Evolutionary conservation across 176 grass and related monocot species (phyloP).

Genomic region (Bothriochloa decipiens): DNA sequence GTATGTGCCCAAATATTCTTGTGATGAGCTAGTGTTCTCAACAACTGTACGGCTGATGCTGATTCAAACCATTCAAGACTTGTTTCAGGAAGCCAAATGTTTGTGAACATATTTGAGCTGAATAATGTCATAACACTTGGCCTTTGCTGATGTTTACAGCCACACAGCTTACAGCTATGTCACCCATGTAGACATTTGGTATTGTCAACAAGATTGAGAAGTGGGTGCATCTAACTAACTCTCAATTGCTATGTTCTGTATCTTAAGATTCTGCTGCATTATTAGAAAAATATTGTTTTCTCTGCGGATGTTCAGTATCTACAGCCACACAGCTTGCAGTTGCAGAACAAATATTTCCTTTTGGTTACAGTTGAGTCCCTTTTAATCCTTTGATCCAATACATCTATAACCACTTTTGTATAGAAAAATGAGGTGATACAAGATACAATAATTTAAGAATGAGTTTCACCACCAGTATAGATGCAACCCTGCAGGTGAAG

Average conservation of each 20-base stretch:
- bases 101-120: not conserved
- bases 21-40: not conserved
- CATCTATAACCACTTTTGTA: not conserved
- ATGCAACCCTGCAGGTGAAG: too few relatives aligned
- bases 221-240: not conserved
- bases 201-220: not conserved
- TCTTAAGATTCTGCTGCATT: not conserved
- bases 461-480: too few relatives aligned
- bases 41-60: not conserved
- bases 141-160: not conserved
- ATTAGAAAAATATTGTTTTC: not conserved
- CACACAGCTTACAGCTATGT: not conserved
- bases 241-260: not conserved
- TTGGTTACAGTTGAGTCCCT: not conserved
- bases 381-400: not conserved
- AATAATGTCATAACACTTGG: not conserved
- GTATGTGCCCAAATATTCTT: constrained; percentile 11
- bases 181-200: not conserved
- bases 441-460: too few relatives aligned
- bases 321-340: too few relatives aligned
- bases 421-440: not conserved
- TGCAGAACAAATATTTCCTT: not conserved
- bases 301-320: not conserved
- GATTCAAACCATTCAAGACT: not conserved
- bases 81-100: not conserved